Percentiles rank a stretch among this genome's conserved stretches.
These are phyloP conservation scores for Mycena galericulata DNA, from an alignment of 768 basidiomycete genomes.

Conservation along the genomic window DNA sequence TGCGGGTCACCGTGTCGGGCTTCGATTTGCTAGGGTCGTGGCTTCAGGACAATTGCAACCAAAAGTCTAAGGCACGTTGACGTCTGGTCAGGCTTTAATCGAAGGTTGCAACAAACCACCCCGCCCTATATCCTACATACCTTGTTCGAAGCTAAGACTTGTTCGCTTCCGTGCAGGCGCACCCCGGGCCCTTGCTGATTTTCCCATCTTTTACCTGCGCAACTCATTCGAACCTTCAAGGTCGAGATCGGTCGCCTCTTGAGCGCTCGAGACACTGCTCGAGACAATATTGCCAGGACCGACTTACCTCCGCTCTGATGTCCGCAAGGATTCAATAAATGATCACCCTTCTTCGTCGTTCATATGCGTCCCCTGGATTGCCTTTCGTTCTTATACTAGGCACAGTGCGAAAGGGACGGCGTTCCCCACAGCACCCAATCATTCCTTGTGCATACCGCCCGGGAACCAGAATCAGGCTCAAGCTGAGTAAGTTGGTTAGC, in stretches of 20 bases:
- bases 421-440: background rate
- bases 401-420: conserved; percentile 23
- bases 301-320: conserved; percentile 22
- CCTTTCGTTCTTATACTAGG: background rate
- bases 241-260: too few species aligned
- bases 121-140: conserved; percentile 19
- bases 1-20: too few species aligned
- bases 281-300: background rate
- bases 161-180: conserved; percentile 18
- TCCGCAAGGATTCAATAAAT: conserved; percentile 2
- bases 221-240: conserved; percentile 3
- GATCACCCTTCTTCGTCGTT: conserved; percentile 18
- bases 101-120: conserved; percentile 1
- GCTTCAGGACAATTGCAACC: background rate
- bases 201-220: conserved; percentile 12
- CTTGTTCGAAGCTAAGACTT: background rate
- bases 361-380: background rate
- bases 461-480: conserved; percentile 20
- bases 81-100: conserved; percentile 10
- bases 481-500: background rate
- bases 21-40: too few species aligned
- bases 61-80: conserved; percentile 1
- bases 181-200: background rate
- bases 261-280: background rate
- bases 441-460: background rate